Conservation (phyloP, 1,139 yeast genomes). For the Ogataea hybrid region DNA sequence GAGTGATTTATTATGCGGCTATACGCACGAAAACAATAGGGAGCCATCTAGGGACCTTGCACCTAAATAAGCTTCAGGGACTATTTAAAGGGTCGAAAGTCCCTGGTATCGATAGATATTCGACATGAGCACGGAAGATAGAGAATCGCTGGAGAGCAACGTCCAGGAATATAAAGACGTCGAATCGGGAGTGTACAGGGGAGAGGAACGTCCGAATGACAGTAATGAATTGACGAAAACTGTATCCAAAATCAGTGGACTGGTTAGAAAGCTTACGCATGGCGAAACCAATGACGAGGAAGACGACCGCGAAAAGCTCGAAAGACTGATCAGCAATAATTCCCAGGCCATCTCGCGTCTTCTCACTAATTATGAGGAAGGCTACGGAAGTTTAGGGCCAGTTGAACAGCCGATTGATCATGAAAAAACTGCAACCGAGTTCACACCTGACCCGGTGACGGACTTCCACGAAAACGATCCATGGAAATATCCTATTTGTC, state of each 20-base stretch:
- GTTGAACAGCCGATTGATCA: constrained; percentile 53
- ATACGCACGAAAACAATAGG: neutral
- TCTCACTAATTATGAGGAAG: constrained; percentile 34
- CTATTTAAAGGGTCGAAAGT: no score
- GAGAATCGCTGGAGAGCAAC: constrained; percentile 5
- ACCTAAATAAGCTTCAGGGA: no score
- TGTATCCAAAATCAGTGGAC: constrained; percentile 15
- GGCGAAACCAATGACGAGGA: constrained; percentile 14
- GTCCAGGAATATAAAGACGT: constrained; percentile 1
- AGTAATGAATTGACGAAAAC: constrained; percentile 6
- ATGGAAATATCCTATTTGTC: constrained; percentile 60
- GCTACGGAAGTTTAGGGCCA: constrained; percentile 51
- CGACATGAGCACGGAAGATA: neutral
- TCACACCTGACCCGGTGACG: constrained; percentile 38
- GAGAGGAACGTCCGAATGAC: neutral
- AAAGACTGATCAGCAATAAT: constrained; percentile 35
- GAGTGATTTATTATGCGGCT: constrained; percentile 6
- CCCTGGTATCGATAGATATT: no score
- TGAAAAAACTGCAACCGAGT: constrained; percentile 32
- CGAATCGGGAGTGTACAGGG: neutral
- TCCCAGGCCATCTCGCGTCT: constrained; percentile 38
- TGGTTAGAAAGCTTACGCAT: constrained; percentile 19
- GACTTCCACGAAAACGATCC: constrained; percentile 47
- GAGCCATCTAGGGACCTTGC: neutral
- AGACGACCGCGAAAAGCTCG: constrained; percentile 31